Evolutionary conservation across 805 yeast species (phyloP), one percentile per base, ranked within the genome.

Genomic region (Wickerhamiella kazuoi): DNA sequence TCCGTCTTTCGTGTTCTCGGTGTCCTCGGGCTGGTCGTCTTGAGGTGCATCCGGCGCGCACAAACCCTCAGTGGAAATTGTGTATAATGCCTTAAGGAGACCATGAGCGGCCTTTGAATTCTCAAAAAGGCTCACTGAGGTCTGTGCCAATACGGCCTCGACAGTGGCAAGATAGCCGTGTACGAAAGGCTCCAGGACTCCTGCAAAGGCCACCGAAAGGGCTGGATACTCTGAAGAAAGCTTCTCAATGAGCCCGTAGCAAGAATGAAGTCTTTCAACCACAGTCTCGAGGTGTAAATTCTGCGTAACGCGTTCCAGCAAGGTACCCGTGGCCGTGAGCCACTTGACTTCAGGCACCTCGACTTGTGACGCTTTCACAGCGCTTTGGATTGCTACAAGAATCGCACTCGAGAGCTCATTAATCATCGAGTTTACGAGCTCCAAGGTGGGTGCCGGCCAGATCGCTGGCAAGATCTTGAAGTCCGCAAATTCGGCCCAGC

Each of bases 41-140:
- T 63, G 54, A 4, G 79, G 79, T 16, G 82, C 76, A 51, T 80
- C 79, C 11, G 98, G 98, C 2, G 93, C 72, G 53, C 98, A 90
- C 69, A 84, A 86, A 0, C 98, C 98, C 40, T 77, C 71, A 13
- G 71, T 71, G 1, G 93, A 72, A 21, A 90, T 59, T 6, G 67
- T 68, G 44, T 67, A 61, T 30, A 90, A 64, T 6, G 75, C 52
- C 5, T 65, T 59, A 7, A 77, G 49, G 37, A 90, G 59, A 30
- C 72, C 62, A 50, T 63, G 77, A 0, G 83, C 65, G 7, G 84
- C 77, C 44, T 72, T 72, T 3, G 81, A 65, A 8, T 72, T 60
- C 21, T 68, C 65, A 17, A 57, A 44, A 51, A 80, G 80, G 50
- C 72, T 65, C 0, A 47, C 46, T 35, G 68, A 63, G 8, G 67